Conservation (phyloP, 257 asterid species). For the Nyctanthes arbortristis region DNA sequence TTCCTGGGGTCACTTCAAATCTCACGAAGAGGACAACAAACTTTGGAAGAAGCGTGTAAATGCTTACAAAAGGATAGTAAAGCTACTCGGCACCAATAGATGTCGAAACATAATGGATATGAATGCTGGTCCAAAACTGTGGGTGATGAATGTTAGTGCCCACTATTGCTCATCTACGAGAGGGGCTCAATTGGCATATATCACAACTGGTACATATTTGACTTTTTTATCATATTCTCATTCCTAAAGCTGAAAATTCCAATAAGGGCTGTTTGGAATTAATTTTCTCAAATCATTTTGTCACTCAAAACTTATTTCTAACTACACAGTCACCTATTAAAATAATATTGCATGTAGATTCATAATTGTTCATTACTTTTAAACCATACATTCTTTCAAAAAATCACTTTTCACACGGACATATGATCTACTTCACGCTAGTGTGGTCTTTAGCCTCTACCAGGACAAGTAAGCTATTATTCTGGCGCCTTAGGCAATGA, state of each 20-base stretch:
- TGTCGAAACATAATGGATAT: conserved; percentile 89
- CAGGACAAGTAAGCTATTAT: conserved; percentile 64
- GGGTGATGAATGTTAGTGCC: conserved; percentile 98
- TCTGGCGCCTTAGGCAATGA: conserved; percentile 4
- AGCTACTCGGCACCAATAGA: conserved; percentile 67
- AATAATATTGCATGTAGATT: too few species aligned
- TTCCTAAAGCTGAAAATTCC: too few species aligned
- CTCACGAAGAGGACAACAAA: conserved; percentile 61
- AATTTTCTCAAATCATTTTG: too few species aligned
- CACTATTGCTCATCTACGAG: conserved; percentile 68
- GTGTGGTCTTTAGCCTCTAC: conserved; percentile 65
- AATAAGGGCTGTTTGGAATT: too few species aligned
- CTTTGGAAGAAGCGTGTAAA: conserved; percentile 74
- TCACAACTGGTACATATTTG: conserved; percentile 76
- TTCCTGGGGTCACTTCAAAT: conserved; percentile 66
- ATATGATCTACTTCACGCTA: conserved; percentile 82
- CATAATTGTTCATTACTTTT: too few species aligned
- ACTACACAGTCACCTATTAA: too few species aligned
- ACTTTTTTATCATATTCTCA: conserved; percentile 4
- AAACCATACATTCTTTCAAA: too few species aligned
- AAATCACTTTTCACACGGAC: too few species aligned
- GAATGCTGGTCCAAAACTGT: conserved; percentile 78
- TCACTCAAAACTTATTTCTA: too few species aligned
- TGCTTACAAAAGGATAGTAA: conserved; percentile 56
- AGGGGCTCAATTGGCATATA: conserved; percentile 91